Base-by-base conservation (phyloP, 2,329 filamentous ascomycete species). In the Stachybotrys chartarum region DNA sequence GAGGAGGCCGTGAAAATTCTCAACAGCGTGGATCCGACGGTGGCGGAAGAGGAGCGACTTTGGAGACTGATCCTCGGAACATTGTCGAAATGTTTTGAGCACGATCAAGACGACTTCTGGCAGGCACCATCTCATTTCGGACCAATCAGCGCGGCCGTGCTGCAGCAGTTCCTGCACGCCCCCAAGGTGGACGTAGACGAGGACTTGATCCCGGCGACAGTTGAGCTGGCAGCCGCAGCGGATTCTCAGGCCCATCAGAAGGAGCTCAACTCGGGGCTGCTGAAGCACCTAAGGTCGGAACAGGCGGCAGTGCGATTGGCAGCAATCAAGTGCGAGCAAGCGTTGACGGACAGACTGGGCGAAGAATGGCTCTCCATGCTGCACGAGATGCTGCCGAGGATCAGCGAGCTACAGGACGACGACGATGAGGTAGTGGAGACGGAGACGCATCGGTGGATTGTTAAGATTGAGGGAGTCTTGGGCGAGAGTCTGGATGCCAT, bases 31-130 rank as follows among this genome's bases (percentile, higher is more conserved):
- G 69, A 79, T 56, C 64, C 96, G 44, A 72, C 65, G 53, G 70
- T 64, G 3, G 64, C 73, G 8, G 72, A 79, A 61, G 79, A 83
- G 61, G 72, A 77, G 49, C 74, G 75, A 46, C 79, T 97, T 5
- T 90, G 90, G 81, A 75, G 78, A 46, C 81, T 83, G 17, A 83
- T 90, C 3, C 80, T 97, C 52, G 76, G 78, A 54, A 88, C 91
- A 18, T 78, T 97, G 50, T 76, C 80, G 31, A 86, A 84, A 62
- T 87, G 85, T 63, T 96, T 97, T 66, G 81, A 88, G 70, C 85
- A 96, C 68, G 94, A 97, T 67, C 89, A 96, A 72, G 91, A 96
- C 68, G 88, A 91, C 70, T 97, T 96, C 76, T 97, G 92, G 92
- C 91, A 96, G 78, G 85, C 89, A 0, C 93, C 94, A 0, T 82